A percentile compares a stretch with the other conserved stretches of the same genome.
phyloP scores from a whole-genome alignment of 2,329 filamentous ascomycete species.

The Ophiostoma sp. region DNA sequence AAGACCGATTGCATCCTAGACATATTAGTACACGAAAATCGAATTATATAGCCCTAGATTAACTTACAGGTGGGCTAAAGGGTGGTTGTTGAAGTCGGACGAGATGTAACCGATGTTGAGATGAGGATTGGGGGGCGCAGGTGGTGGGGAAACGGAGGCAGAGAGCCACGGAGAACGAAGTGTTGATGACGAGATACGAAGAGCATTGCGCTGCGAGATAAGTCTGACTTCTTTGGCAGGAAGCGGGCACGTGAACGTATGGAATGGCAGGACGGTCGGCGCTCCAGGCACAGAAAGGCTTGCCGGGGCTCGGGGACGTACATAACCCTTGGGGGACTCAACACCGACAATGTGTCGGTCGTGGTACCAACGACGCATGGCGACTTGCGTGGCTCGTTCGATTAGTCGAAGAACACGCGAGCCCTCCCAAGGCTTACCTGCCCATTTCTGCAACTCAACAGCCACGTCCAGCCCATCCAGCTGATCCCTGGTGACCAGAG shows the following conservation, averaged over 20 bases:
- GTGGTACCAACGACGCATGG: conserved; percentile 81
- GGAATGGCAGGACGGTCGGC: conserved; percentile 91
- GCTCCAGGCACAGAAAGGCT: conserved; percentile 74
- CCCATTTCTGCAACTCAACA: conserved; percentile 53
- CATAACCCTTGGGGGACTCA: conserved; percentile 57
- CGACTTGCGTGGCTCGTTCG: conserved; percentile 73
- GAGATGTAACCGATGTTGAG: conserved; percentile 95
- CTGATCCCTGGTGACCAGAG: background rate
- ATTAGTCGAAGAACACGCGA: conserved; percentile 75
- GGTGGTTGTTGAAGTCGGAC: conserved; percentile 98
- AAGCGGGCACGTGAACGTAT: conserved; percentile 93
- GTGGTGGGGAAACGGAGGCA: conserved; percentile 73
- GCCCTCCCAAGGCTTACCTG: conserved; percentile 77
- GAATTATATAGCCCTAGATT: too few species aligned
- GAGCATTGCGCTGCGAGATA: conserved; percentile 91
- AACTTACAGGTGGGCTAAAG: conserved; percentile 68
- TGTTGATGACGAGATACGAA: conserved; percentile 87
- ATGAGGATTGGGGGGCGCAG: conserved; percentile 70
- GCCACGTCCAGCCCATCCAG: conserved; percentile 33
- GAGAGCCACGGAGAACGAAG: conserved; percentile 83
- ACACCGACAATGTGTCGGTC: conserved; percentile 65
- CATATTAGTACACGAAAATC: background rate
- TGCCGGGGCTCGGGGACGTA: conserved; percentile 65
- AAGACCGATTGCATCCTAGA: conserved; percentile 88
- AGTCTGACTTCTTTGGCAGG: conserved; percentile 85